A percentile compares a stretch with the other conserved stretches of the same genome.
Evolutionary conservation across 495 filamentous ascomycete genomes (phyloP).

Genomic region (Daldinia loculata): DNA sequence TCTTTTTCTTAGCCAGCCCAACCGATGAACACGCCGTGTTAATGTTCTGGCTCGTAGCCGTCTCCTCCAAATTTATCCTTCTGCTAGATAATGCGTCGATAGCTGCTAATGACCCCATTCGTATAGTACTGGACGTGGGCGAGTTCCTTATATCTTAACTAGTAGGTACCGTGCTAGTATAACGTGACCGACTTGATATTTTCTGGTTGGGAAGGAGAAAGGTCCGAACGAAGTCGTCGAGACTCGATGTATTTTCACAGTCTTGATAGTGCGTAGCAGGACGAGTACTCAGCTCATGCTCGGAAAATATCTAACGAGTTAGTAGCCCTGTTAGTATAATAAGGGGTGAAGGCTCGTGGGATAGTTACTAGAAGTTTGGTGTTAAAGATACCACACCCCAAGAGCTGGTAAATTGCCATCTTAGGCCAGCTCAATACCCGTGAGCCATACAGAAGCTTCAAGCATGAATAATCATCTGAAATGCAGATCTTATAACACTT

Average conservation of each 20-base stretch:
- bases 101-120: too few species aligned
- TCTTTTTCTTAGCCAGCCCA: too few species aligned
- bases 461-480: neutral
- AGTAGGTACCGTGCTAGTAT: neutral
- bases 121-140: neutral
- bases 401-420: neutral
- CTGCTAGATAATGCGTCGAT: too few species aligned
- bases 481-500: neutral
- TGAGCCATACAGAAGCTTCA: constrained; percentile 1
- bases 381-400: neutral
- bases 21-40: too few species aligned
- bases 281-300: neutral
- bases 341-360: neutral
- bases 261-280: neutral
- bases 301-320: neutral
- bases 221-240: neutral
- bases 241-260: neutral
- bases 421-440: neutral
- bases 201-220: neutral
- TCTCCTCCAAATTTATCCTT: too few species aligned
- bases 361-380: neutral
- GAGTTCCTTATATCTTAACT: neutral
- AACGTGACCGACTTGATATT: neutral
- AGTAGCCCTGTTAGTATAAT: neutral
- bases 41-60: too few species aligned